Conservation (phyloP, 768 basidiomycete genomes). For the Gelatoporia subvermispora region DNA sequence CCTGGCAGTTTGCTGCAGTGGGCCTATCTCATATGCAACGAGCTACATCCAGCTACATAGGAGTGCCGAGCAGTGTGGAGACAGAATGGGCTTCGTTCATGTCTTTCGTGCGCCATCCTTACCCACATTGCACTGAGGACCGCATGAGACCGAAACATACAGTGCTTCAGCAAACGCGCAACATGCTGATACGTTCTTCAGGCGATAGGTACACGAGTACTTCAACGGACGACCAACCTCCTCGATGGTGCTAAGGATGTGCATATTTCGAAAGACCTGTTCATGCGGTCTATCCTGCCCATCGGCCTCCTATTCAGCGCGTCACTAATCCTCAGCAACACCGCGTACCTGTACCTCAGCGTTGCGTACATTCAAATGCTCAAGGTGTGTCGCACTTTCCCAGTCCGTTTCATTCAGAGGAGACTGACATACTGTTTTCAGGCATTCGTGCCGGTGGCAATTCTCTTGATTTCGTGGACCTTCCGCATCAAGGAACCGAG, state of each 20-base stretch:
- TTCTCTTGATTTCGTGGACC: conserved; percentile 89
- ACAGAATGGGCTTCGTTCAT: too few species aligned
- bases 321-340: conserved; percentile 87
- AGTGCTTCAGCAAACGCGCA: not conserved
- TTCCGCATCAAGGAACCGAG: conserved; percentile 88
- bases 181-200: conserved; percentile 18
- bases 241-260: conserved; percentile 78
- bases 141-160: too few species aligned
- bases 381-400: conserved; percentile 46
- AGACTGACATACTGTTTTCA: conserved; percentile 24
- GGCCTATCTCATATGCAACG: too few species aligned
- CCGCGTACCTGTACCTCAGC: conserved; percentile 86
- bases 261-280: conserved; percentile 74
- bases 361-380: conserved; percentile 98
- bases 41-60: too few species aligned
- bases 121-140: too few species aligned
- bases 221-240: conserved; percentile 76
- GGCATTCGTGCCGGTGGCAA: conserved; percentile 89
- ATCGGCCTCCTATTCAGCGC: conserved; percentile 93
- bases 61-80: too few species aligned
- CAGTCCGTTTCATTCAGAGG: not conserved
- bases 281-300: conserved; percentile 82
- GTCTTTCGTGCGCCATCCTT: too few species aligned
- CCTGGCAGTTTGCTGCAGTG: too few species aligned
- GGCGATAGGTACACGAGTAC: conserved; percentile 81